phyloP scores from a whole-genome alignment of 1,284 basidiomycete genomes.

The Mycosarcoma mackinlayi region DNA sequence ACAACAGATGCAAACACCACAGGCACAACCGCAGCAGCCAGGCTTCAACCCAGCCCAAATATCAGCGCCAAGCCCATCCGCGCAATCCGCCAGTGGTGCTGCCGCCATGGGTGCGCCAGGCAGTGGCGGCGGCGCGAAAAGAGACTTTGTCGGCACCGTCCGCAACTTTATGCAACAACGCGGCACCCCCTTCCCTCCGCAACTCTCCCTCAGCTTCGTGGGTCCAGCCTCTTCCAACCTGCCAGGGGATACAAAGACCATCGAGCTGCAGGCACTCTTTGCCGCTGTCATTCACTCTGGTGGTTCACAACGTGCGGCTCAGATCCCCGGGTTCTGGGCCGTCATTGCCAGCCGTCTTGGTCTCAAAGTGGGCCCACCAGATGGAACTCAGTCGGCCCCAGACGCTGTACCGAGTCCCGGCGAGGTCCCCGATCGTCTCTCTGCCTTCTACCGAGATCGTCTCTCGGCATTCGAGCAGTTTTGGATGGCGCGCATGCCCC shows the following conservation, averaged over 20 bases:
- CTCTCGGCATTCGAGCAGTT: constrained; percentile 60
- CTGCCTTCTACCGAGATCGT: constrained; percentile 57
- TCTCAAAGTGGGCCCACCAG: constrained; percentile 53
- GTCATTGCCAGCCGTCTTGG: constrained; percentile 58
- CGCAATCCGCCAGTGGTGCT: constrained; percentile 12
- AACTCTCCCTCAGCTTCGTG: constrained; percentile 50
- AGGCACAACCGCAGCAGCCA: constrained; percentile 29
- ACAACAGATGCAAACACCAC: constrained; percentile 23
- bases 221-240: constrained; percentile 51
- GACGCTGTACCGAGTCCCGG: constrained; percentile 51
- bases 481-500: constrained; percentile 59
- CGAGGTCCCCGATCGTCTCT: constrained; percentile 60
- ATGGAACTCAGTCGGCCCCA: constrained; percentile 37
- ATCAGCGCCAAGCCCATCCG: constrained; percentile 21
- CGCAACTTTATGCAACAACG: constrained; percentile 57
- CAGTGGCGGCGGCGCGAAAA: constrained; percentile 29
- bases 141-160: constrained; percentile 60
- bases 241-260: constrained; percentile 54
- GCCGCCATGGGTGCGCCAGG: constrained; percentile 8
- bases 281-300: constrained; percentile 54
- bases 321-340: constrained; percentile 60
- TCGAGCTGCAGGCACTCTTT: constrained; percentile 60
- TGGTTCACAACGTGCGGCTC: constrained; percentile 52
- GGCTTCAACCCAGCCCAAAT: constrained; percentile 30
- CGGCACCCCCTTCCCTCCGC: constrained; percentile 52